Evolutionary conservation across 768 basidiomycete species (phyloP), one percentile per base, ranked within the genome.

Genomic region (Pholiota conissans): DNA sequence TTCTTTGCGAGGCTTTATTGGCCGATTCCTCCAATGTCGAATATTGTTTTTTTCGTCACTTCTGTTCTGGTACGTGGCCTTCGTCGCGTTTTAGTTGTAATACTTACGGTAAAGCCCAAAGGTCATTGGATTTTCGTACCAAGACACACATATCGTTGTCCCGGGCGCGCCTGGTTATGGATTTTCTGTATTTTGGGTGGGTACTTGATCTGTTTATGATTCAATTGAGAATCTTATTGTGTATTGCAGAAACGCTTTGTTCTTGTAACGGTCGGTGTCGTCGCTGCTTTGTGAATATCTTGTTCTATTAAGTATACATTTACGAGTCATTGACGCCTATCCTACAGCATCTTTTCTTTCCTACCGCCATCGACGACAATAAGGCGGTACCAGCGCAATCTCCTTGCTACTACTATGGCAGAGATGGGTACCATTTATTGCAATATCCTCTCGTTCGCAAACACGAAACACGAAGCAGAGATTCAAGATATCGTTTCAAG

Each of bases 401-500:
- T 86, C 1, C 76, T 94, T 59, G 79, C 91, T 0, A 90, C 87
- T 1, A 86, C 86, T 0, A 79, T 84, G 29, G 72, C 79, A 0
- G 85, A 92, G 63, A 71, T 91, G 5, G 92, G 91, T 1, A 73
- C 80, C 0, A 77, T 89, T 9, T 89, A 93, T 56, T 95, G 93
- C 66, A 80, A 86, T 1, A 82, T 93, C 27, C 73, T 95, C 2
- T 89, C 89, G 0, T 86, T 83, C 59, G 88, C 89, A 0, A 84
- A 85, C 59, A 79, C 81, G 5, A 80, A 77, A 67, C 66, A 73
- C 9, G 78, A 82, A 32, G 68, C 74, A 1, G 83, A 89, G 42
- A 71, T 79, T 3, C 73, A 79, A 6, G 73, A 79, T 29, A 87
- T 92, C 39, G 69, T 86, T 27, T 79, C 82, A 29, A 86, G 84